Evolutionary conservation across 768 basidiomycete species (phyloP).

Genomic region (Leccinum truebloodii): DNA sequence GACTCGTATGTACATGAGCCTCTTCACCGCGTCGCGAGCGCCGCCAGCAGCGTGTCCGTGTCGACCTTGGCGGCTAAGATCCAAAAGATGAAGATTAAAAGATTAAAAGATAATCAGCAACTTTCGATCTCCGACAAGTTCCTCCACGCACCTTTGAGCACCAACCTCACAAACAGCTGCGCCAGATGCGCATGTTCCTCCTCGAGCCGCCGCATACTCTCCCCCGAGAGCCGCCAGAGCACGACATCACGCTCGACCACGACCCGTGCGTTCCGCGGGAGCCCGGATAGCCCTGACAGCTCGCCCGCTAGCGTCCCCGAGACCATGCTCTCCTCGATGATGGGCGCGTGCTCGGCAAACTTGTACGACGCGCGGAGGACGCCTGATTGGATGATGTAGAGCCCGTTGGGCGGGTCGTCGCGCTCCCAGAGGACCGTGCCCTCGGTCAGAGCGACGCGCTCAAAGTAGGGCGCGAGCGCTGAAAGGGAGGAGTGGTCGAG

Average conservation of each 20-base stretch:
- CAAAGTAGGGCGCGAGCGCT: slow-evolving; percentile 71
- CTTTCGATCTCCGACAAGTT: background rate
- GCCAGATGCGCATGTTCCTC: slow-evolving; percentile 66
- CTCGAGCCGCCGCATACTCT: slow-evolving; percentile 62
- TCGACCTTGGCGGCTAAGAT: slow-evolving; percentile 61
- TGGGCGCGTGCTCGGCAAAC: slow-evolving; percentile 66
- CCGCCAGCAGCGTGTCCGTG: slow-evolving; percentile 59
- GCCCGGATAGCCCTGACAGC: slow-evolving; percentile 77
- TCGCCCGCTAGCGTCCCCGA: slow-evolving; percentile 93
- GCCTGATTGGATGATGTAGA: slow-evolving; percentile 90
- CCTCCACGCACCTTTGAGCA: slow-evolving; percentile 66
- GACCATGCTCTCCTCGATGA: slow-evolving; percentile 89
- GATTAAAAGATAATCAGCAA: background rate
- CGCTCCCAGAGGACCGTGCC: slow-evolving; percentile 74
- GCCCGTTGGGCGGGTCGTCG: slow-evolving; percentile 73
- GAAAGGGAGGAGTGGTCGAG: slow-evolving; percentile 57
- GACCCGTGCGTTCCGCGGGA: slow-evolving; percentile 83
- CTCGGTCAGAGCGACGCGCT: slow-evolving; percentile 54
- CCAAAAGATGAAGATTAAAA: background rate
- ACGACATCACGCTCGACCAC: slow-evolving; percentile 75
- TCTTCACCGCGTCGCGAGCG: slow-evolving; percentile 46
- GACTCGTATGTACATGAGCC: no score
- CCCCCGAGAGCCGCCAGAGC: slow-evolving; percentile 76
- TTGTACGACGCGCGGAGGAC: slow-evolving; percentile 81
- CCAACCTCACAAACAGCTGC: slow-evolving; percentile 61